A percentile compares a stretch with the other conserved stretches of the same genome.
Evolutionary conservation across 1,284 basidiomycete genomes (phyloP).

Genomic region (Rhodotorula sp.): DNA sequence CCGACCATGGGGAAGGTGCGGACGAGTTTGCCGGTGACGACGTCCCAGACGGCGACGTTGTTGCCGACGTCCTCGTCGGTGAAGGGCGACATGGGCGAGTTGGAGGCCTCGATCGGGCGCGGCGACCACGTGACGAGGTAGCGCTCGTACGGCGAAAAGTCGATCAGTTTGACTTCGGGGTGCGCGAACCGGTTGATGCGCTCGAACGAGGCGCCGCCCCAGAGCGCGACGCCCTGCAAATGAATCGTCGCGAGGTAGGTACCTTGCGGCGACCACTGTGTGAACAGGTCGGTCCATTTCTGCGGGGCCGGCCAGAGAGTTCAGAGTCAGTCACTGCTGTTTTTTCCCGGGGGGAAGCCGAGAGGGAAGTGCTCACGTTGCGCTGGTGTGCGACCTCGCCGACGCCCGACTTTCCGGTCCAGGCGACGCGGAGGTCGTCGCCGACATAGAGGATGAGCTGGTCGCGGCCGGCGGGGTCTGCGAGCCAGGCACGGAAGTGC

Average conservation of each 20-base stretch:
- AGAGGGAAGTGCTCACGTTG: constrained; percentile 56
- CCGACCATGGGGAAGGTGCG: constrained; percentile 79
- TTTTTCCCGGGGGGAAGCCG: no score
- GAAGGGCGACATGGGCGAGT: constrained; percentile 59
- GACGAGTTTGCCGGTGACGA: constrained; percentile 86
- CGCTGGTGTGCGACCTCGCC: constrained; percentile 76
- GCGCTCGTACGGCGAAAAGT: constrained; percentile 96
- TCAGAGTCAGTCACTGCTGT: not conserved
- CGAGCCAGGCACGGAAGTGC: constrained; percentile 92
- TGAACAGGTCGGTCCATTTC: constrained; percentile 97
- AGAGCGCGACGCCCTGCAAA: constrained; percentile 90
- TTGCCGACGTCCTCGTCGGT: constrained; percentile 95
- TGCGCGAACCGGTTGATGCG: constrained; percentile 88
- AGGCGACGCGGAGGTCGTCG: constrained; percentile 86
- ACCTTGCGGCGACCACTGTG: constrained; percentile 95
- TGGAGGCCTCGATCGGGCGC: constrained; percentile 80
- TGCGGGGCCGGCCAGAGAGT: constrained; percentile 46
- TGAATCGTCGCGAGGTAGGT: constrained; percentile 93
- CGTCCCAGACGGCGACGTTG: constrained; percentile 96
- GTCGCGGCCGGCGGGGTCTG: constrained; percentile 87
- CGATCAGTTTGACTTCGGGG: constrained; percentile 90
- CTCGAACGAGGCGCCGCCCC: constrained; percentile 89
- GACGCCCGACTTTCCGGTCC: constrained; percentile 89
- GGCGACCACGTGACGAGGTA: constrained; percentile 99
- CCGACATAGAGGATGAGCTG: constrained; percentile 94